phyloP scores from a whole-genome alignment of 2,329 filamentous ascomycete species.

The Thyridium curvatum region DNA sequence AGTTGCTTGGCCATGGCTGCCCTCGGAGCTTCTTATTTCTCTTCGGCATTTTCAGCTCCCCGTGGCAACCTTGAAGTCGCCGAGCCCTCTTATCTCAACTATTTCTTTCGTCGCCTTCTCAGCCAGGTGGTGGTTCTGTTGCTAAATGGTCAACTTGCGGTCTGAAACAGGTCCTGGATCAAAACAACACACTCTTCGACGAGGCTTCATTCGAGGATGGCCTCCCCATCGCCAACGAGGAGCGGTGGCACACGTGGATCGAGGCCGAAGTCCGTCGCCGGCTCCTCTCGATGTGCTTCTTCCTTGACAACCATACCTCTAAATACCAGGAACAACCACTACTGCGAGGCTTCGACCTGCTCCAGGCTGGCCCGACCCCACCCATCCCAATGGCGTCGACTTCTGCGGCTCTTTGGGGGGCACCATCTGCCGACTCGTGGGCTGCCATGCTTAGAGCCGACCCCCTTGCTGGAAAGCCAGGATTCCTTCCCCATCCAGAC shows the following conservation, averaged over 20 bases:
- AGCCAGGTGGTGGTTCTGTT: neutral
- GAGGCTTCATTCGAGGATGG: conserved; percentile 9
- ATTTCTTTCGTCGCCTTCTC: conserved; percentile 12
- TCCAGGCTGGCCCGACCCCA: conserved; percentile 22
- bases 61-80: no score
- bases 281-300: conserved; percentile 49
- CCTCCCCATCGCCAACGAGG: conserved; percentile 16
- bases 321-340: conserved; percentile 46
- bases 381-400: conserved; percentile 39
- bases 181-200: conserved; percentile 15
- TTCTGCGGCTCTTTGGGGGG: conserved; percentile 42
- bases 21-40: no score
- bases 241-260: conserved; percentile 47
- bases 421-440: conserved; percentile 39
- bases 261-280: conserved; percentile 44
- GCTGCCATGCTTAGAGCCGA: conserved; percentile 21
- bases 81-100: no score
- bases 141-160: no score
- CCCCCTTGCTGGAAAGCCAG: conserved; percentile 18
- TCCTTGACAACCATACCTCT: conserved; percentile 49
- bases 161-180: conserved; percentile 18
- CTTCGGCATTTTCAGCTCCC: no score
- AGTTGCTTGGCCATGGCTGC: no score
- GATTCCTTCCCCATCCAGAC: conserved; percentile 22
- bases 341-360: conserved; percentile 28